A percentile compares a stretch with the other conserved stretches of the same genome.
These are phyloP conservation scores for Leucaena leucocephala DNA, from an alignment of 306 rosid species.

Conservation along the genomic window DNA sequence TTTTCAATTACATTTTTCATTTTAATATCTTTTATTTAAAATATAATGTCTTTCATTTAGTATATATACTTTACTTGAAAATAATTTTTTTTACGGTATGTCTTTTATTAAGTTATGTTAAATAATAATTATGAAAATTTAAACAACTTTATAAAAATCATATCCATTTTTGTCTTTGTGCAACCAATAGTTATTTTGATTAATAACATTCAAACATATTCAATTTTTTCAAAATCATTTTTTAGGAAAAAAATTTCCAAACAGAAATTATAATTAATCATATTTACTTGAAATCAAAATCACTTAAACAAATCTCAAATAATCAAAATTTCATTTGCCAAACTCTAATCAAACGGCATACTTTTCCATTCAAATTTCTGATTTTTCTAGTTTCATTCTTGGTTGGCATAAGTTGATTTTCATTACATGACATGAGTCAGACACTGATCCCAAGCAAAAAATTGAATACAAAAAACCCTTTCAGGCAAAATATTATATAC, in stretches of 20 bases:
- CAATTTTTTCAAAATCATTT: not conserved
- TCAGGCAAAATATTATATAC: constrained; percentile 31
- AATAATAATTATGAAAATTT: not conserved
- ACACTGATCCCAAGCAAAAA: not conserved
- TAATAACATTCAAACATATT: not conserved
- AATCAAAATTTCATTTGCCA: not conserved
- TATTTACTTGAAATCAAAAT: not conserved
- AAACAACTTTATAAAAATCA: not conserved
- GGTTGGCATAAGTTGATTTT: not conserved
- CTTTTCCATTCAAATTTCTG: not conserved
- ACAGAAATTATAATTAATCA: not conserved
- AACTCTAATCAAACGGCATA: not conserved
- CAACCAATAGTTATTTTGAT: not conserved
- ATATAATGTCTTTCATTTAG: too few species aligned
- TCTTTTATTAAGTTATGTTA: not conserved
- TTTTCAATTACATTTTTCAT: not conserved
- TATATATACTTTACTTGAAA: not conserved
- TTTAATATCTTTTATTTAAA: too few species aligned
- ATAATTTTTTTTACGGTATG: not conserved
- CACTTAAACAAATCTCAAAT: not conserved
- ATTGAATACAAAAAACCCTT: not conserved
- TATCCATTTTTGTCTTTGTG: not conserved
- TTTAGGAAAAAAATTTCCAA: not conserved
- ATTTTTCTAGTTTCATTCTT: not conserved
- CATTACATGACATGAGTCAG: not conserved